phyloP scores from a whole-genome alignment of 2,329 filamentous ascomycete species.

The Phaeosphaeriaceae sp. region DNA sequence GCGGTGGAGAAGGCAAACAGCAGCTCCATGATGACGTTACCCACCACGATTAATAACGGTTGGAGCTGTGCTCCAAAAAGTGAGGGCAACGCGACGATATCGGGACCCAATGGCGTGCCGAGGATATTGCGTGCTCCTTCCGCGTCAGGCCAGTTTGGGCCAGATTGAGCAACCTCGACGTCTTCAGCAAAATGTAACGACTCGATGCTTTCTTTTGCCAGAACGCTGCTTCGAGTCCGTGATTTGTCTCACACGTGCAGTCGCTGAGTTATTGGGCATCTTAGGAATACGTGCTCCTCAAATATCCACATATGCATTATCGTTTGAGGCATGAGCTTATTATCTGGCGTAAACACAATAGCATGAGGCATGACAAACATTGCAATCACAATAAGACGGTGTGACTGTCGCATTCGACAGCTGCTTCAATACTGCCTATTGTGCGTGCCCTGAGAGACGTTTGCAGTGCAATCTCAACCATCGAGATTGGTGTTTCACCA shows the following conservation, averaged over 20 bases:
- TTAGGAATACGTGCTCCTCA: not conserved
- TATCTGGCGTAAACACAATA: not conserved
- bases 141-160: slow-evolving; percentile 15
- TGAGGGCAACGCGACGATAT: slow-evolving; percentile 13
- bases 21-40: slow-evolving; percentile 25
- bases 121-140: slow-evolving; percentile 34
- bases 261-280: not conserved
- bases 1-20: slow-evolving; percentile 9
- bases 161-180: slow-evolving; percentile 4
- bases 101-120: slow-evolving; percentile 32
- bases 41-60: slow-evolving; percentile 20
- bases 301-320: not conserved
- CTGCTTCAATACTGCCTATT: not conserved
- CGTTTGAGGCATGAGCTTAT: not conserved
- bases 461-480: not conserved
- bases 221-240: not conserved
- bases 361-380: not conserved
- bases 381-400: not conserved
- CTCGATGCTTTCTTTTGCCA: not conserved
- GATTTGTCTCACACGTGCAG: not conserved
- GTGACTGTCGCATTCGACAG: not conserved
- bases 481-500: not conserved
- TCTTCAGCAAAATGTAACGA: not conserved
- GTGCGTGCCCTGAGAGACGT: not conserved
- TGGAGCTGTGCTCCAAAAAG: slow-evolving; percentile 12